Evolutionary conservation across 192 early-diverging fungal species (phyloP), one percentile per base, ranked within the genome.

Genomic region (Linnemannia elongata): DNA sequence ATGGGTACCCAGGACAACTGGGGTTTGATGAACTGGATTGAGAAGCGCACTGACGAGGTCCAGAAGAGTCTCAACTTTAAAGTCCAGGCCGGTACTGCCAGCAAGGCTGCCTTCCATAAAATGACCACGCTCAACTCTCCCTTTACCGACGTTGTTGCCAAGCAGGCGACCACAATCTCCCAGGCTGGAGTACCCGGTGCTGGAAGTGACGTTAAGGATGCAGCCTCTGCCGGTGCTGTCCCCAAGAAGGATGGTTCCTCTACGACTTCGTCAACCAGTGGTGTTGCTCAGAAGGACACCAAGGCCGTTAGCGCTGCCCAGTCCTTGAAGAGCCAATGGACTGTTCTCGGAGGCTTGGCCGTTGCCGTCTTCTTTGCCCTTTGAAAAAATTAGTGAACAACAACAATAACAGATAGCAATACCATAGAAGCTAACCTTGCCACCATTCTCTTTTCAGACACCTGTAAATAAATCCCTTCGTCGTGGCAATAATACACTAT

Each of bases 1-100:
- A 47, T 54, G 20, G 83, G 72, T 33, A 33, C 39, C 77, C 63
- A 76, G 47, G 52, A 6, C 33, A 54, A 73, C 44, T 75, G 47
- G 52, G 83, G 83, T 49, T 30, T 87, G 18, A 78, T 57, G 52
- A 12, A 72, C 15, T 87, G 79, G 79, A 70, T 87, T 17, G 22
- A 63, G 60, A 49, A 81, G 30, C 70, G 75, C 30, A 38, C 80
- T 36, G 42, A 27, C 2, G 13, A 22, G 15, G 74, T 79, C 17
- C 72, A 85, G 66, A 80, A 75, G 63, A 49, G 69, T 38, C 54
- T 80, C 18, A 66, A 72, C 24, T 85, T 85, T 60, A 77, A 80
- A 44, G 78, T 69, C 17, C 27, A 55, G 15, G 24, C 38, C 1
- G 83, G 83, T 0, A 76, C 42, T 22, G 74, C 74, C 1, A 80